These are phyloP conservation scores for Tephrocybe rancida DNA, from an alignment of 768 basidiomycete species.

Conservation along the genomic window DNA sequence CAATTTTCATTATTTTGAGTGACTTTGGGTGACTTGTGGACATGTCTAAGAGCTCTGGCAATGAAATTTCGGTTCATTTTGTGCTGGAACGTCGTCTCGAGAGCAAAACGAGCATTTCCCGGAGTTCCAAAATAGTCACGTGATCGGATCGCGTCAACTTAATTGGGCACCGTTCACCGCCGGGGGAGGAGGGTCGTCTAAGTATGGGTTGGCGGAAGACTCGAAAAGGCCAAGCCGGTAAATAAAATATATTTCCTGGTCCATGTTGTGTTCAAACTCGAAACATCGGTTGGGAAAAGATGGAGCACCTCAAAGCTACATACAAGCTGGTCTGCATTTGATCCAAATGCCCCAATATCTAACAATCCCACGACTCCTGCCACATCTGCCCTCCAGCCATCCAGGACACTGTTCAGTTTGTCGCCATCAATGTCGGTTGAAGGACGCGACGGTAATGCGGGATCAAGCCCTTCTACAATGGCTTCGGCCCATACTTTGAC, in stretches of 20 bases:
- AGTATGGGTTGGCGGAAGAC: constrained; percentile 21
- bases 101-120: no score
- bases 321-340: constrained; percentile 50
- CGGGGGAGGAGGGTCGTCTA: background rate
- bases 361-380: constrained; percentile 48
- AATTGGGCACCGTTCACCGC: no score
- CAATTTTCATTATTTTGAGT: no score
- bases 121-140: no score
- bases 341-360: constrained; percentile 56
- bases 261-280: background rate
- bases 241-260: constrained; percentile 44
- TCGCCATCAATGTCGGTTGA: background rate
- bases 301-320: constrained; percentile 41
- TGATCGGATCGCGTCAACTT: no score
- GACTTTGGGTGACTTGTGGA: no score
- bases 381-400: constrained; percentile 36
- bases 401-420: constrained; percentile 12
- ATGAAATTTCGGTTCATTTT: no score
- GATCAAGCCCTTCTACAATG: constrained; percentile 24
- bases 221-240: constrained; percentile 49
- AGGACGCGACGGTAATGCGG: background rate
- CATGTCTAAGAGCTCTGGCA: no score
- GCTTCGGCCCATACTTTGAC: constrained; percentile 52
- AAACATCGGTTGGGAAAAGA: background rate
- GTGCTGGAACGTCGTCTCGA: no score